Evolutionary conservation across 2,329 filamentous ascomycete genomes (phyloP).

Genomic region (Emmonsia crescens): DNA sequence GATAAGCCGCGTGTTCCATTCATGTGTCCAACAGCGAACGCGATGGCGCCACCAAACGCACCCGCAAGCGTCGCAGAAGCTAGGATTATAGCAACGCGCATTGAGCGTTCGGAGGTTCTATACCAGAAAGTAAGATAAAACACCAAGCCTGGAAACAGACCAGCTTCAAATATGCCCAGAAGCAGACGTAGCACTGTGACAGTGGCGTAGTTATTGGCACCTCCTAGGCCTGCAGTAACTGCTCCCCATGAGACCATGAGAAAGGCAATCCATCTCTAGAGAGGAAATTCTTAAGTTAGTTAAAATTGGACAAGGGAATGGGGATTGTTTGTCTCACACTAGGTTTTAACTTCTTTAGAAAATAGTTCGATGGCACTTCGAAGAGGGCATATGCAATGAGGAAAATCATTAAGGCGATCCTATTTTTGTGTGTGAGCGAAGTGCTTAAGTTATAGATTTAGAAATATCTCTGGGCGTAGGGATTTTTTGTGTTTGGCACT

Average conservation of each 20-base stretch:
- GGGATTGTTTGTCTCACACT: constrained; percentile 22
- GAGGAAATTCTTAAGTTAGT: background rate
- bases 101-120: constrained; percentile 44
- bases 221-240: constrained; percentile 39
- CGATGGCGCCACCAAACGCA: constrained; percentile 45
- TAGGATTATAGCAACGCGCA: constrained; percentile 47
- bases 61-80: constrained; percentile 44
- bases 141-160: constrained; percentile 41
- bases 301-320: background rate
- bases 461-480: no score
- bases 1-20: constrained; percentile 24
- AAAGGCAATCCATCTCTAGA: constrained; percentile 39
- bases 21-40: constrained; percentile 40
- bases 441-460: background rate
- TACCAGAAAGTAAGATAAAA: constrained; percentile 46
- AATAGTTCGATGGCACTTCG: constrained; percentile 41
- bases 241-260: constrained; percentile 42
- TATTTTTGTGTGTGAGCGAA: constrained; percentile 12
- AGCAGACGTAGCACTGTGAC: constrained; percentile 39
- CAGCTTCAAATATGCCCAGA: constrained; percentile 41
- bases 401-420: constrained; percentile 39
- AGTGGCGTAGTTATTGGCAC: constrained; percentile 32
- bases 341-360: constrained; percentile 38
- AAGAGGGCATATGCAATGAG: constrained; percentile 40
- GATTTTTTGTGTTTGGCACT: no score